phyloP scores from a whole-genome alignment of 768 basidiomycete species.

The Suillus weaverae region DNA sequence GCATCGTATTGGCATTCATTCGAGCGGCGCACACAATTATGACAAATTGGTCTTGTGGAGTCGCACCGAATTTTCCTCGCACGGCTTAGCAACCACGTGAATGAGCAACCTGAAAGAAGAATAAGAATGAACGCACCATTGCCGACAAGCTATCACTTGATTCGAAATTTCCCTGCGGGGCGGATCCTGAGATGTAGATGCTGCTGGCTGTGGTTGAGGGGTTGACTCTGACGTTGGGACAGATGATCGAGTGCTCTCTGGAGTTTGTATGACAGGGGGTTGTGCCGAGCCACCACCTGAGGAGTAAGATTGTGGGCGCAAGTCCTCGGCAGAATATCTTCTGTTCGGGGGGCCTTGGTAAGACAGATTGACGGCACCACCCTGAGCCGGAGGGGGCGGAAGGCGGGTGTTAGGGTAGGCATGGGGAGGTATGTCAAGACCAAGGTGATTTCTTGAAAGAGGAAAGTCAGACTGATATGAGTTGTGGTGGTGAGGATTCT shows the following conservation, averaged over 20 bases:
- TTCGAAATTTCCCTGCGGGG: constrained; percentile 60
- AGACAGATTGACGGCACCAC: constrained; percentile 13
- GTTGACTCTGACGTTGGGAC: constrained; percentile 47
- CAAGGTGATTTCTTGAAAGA: constrained; percentile 47
- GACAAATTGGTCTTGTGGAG: constrained; percentile 76
- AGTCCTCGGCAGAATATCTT: constrained; percentile 37
- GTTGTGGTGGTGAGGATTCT: constrained; percentile 30
- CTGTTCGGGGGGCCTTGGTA: constrained; percentile 28
- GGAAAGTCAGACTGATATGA: constrained; percentile 44
- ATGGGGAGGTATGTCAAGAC: constrained; percentile 44
- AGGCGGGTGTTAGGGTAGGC: constrained; percentile 43
- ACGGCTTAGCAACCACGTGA: constrained; percentile 56
- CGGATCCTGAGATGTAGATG: constrained; percentile 32
- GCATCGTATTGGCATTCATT: constrained; percentile 80
- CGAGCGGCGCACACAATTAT: constrained; percentile 77
- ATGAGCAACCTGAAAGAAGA: constrained; percentile 21
- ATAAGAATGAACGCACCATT: constrained; percentile 60
- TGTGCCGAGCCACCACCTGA: constrained; percentile 37
- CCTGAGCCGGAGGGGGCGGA: constrained; percentile 32
- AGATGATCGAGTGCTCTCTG: constrained; percentile 30
- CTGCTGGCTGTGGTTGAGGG: constrained; percentile 35
- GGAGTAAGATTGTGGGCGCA: constrained; percentile 39
- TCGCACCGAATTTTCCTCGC: constrained; percentile 86
- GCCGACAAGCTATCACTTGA: constrained; percentile 81
- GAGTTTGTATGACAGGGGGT: constrained; percentile 20